phyloP scores from a whole-genome alignment of 805 yeast species.

The Candida namnaoensis region DNA sequence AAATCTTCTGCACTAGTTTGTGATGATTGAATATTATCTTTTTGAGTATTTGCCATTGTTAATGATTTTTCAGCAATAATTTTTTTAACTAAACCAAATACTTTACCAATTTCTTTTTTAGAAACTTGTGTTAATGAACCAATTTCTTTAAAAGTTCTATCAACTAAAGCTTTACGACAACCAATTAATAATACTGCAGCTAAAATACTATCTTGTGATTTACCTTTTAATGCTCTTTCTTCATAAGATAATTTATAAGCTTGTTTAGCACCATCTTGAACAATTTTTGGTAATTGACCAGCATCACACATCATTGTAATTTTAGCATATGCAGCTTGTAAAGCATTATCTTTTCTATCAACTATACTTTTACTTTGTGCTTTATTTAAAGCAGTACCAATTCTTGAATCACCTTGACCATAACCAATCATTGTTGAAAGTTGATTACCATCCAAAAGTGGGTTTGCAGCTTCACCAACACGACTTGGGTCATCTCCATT shows the following conservation, averaged over 20 bases:
- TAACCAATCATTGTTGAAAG: conserved; percentile 87
- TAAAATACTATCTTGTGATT: conserved; percentile 88
- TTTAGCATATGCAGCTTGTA: conserved; percentile 82
- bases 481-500: conserved; percentile 98
- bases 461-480: conserved; percentile 97
- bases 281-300: conserved; percentile 87
- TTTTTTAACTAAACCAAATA: conserved; percentile 78
- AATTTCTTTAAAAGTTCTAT: conserved; percentile 91
- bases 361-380: conserved; percentile 82
- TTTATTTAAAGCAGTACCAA: conserved; percentile 83
- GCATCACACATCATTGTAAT: conserved; percentile 97
- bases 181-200: conserved; percentile 95
- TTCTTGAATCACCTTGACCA: conserved; percentile 75
- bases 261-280: conserved; percentile 96
- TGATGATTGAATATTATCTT: conserved; percentile 49
- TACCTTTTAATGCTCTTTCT: conserved; percentile 78
- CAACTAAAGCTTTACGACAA: conserved; percentile 88
- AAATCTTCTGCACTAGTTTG: conserved; percentile 92
- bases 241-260: conserved; percentile 89
- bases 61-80: conserved; percentile 36
- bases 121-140: conserved; percentile 94
- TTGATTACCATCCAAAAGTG: conserved; percentile 84
- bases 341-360: conserved; percentile 81
- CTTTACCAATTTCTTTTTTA: conserved; percentile 88
- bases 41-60: conserved; percentile 14